Percentiles rank a stretch among this genome's conserved stretches.
Conservation (phyloP, 345 rosid genomes). For the Eucalyptus paniculata region DNA sequence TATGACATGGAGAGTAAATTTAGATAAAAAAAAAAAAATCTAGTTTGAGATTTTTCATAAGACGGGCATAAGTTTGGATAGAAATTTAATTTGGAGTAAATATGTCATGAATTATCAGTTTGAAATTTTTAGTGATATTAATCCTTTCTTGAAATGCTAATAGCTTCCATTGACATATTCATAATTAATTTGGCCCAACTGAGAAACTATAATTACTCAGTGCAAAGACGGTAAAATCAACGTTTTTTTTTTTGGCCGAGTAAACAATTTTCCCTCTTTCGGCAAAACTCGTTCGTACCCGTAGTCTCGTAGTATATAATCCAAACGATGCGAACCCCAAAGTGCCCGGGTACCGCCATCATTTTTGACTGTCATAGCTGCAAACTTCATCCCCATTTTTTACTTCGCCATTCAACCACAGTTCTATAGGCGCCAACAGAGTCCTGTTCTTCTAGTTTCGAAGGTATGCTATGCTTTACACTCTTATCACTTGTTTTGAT, state of each 20-base stretch:
- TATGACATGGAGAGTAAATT: fast-evolving
- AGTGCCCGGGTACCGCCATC: neutral
- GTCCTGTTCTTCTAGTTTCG: no score
- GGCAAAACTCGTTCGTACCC: neutral
- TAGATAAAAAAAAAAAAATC: fast-evolving
- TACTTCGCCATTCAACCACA: neutral
- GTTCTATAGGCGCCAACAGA: neutral
- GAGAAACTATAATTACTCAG: neutral
- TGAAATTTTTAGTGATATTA: fast-evolving
- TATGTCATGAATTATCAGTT: fast-evolving
- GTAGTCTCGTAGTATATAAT: neutral
- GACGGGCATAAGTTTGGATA: fast-evolving
- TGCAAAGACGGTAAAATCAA: neutral
- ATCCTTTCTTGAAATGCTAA: neutral
- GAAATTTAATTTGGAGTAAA: no score
- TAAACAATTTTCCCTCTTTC: neutral
- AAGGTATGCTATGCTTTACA: no score
- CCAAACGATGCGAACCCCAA: neutral
- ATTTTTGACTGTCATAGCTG: neutral
- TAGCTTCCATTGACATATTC: neutral
- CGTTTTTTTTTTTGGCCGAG: neutral
- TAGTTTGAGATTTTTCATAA: fast-evolving
- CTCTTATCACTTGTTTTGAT: no score
- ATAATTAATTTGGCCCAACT: neutral
- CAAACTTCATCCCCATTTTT: neutral